Conservation (phyloP, 805 yeast species). For the Kodamaea neixiangensis region DNA sequence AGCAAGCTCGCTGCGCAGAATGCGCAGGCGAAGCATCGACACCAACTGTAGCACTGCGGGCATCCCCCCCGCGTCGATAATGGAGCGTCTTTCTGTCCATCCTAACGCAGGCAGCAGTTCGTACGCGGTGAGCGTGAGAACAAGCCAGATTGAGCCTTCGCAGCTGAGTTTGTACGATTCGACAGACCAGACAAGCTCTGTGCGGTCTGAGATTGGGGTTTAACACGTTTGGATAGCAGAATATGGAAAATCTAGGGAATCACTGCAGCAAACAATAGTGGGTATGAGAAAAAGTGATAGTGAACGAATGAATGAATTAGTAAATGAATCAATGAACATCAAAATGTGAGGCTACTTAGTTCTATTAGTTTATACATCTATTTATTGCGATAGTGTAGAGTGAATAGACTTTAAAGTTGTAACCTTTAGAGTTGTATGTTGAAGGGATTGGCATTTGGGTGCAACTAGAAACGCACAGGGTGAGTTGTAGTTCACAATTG, state of each 20-base stretch:
- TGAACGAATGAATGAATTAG: not conserved
- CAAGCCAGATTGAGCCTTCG: constrained; percentile 18
- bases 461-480: too few species aligned
- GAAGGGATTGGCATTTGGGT: too few species aligned
- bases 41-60: constrained; percentile 69
- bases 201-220: constrained; percentile 11
- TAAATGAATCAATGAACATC: not conserved
- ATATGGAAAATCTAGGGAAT: not conserved
- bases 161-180: constrained; percentile 16
- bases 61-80: constrained; percentile 71
- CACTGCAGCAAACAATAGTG: not conserved
- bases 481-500: too few species aligned
- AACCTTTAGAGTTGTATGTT: too few species aligned
- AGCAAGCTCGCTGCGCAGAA: constrained; percentile 42
- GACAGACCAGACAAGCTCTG: constrained; percentile 16
- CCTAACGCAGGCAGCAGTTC: constrained; percentile 32
- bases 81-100: constrained; percentile 50
- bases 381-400: too few species aligned
- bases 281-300: not conserved
- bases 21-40: constrained; percentile 44
- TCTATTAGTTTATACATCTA: not conserved
- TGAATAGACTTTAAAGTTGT: too few species aligned
- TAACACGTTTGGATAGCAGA: not conserved
- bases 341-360: not conserved
- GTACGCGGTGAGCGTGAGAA: constrained; percentile 17